These are phyloP conservation scores for Phaeosphaeria sp. DNA, from an alignment of 2,329 filamentous ascomycete species.

Conservation along the genomic window DNA sequence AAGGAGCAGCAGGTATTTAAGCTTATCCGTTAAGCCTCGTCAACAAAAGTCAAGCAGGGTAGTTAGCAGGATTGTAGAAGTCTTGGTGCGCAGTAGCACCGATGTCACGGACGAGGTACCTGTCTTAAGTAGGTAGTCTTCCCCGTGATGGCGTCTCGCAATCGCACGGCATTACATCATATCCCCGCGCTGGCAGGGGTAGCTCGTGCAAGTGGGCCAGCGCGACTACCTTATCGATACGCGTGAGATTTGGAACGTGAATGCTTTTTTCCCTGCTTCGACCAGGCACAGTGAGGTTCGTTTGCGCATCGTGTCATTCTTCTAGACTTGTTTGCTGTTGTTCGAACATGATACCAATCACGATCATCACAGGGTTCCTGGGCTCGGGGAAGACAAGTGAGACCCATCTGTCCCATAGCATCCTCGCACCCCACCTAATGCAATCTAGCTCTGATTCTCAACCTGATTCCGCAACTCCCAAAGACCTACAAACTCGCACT, in stretches of 20 bases:
- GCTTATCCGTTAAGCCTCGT: conserved; percentile 5
- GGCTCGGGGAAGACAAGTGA: conserved; percentile 89
- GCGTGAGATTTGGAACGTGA: conserved; percentile 3
- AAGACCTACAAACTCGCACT: conserved; percentile 88
- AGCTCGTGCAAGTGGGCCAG: background rate
- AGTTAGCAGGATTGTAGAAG: conserved; percentile 7
- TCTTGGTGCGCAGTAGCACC: conserved; percentile 4
- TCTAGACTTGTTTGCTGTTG: background rate
- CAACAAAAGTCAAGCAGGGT: conserved; percentile 3
- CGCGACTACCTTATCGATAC: background rate
- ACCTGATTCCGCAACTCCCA: conserved; percentile 90
- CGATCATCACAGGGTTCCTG: conserved; percentile 94
- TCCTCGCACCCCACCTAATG: conserved; percentile 49
- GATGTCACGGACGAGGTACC: conserved; percentile 11
- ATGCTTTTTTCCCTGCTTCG: conserved; percentile 5
- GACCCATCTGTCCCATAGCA: conserved; percentile 8
- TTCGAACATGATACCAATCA: conserved; percentile 72
- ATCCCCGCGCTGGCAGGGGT: conserved; percentile 6
- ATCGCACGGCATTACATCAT: background rate
- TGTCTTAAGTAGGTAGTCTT: conserved; percentile 2
- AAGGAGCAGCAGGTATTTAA: conserved; percentile 19
- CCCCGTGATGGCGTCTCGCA: background rate
- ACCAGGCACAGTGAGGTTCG: background rate
- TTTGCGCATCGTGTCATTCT: background rate
- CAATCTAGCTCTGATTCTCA: conserved; percentile 75